These are phyloP conservation scores for Ogataea polymorpha DNA, from an alignment of 805 yeast genomes.

Conservation along the genomic window DNA sequence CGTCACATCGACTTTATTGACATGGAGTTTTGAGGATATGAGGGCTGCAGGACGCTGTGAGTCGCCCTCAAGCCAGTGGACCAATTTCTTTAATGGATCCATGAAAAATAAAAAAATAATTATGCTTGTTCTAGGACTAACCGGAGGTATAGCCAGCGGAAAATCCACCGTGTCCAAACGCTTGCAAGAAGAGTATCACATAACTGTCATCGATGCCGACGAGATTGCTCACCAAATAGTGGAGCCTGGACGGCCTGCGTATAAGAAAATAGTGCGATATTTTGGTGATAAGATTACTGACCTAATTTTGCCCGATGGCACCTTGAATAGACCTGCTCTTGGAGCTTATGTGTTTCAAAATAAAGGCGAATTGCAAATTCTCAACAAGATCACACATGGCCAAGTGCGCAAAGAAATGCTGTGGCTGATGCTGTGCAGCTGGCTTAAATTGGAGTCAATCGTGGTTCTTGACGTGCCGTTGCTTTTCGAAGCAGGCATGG, in stretches of 20 bases:
- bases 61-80: constrained; percentile 32
- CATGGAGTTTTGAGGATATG: constrained; percentile 40
- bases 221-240: constrained; percentile 82
- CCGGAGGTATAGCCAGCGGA: constrained; percentile 98
- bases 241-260: constrained; percentile 73
- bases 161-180: constrained; percentile 81
- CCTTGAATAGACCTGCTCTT: constrained; percentile 67
- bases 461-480: constrained; percentile 89
- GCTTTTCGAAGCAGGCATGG: constrained; percentile 75
- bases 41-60: constrained; percentile 13
- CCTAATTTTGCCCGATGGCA: constrained; percentile 42
- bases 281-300: constrained; percentile 57
- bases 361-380: constrained; percentile 48
- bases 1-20: constrained; percentile 40
- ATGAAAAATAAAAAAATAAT: constrained; percentile 5
- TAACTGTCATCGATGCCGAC: constrained; percentile 86
- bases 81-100: constrained; percentile 21
- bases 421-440: constrained; percentile 51
- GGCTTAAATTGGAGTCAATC: constrained; percentile 53
- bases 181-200: constrained; percentile 46
- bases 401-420: constrained; percentile 71
- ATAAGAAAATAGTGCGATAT: constrained; percentile 56
- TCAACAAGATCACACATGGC: constrained; percentile 85
- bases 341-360: constrained; percentile 79
- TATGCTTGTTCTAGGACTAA: constrained; percentile 91